Percentiles rank a stretch among this genome's conserved stretches.
Evolutionary conservation across 23 red algal genomes (phyloP).

Genomic region (Gracilaria gracilis): DNA sequence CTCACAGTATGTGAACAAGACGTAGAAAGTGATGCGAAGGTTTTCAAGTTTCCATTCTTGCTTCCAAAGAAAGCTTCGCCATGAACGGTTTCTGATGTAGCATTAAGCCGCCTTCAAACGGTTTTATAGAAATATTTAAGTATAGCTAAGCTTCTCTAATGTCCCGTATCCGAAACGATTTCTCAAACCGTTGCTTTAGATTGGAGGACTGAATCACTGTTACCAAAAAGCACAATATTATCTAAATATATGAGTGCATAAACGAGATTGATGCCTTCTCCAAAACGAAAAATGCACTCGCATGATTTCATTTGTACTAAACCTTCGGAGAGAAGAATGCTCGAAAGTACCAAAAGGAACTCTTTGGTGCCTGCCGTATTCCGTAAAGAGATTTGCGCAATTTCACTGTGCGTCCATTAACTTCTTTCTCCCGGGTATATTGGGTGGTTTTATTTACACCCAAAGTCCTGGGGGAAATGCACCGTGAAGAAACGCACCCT

Average conservation of each 20-base stretch:
- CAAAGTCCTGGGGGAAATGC: background rate
- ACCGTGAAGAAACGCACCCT: constrained; percentile 27
- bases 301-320: background rate
- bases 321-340: background rate
- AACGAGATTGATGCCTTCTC: background rate
- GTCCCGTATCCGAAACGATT: background rate
- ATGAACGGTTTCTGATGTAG: constrained; percentile 17
- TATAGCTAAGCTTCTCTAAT: background rate
- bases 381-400: constrained; percentile 34
- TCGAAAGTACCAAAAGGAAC: background rate
- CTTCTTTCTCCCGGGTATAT: background rate
- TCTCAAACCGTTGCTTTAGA: background rate
- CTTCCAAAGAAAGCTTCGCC: background rate
- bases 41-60: background rate
- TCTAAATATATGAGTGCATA: constrained; percentile 3
- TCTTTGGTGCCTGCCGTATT: constrained; percentile 36
- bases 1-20: constrained; percentile 8
- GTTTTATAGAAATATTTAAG: constrained; percentile 9
- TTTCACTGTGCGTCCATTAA: constrained; percentile 12
- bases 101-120: background rate
- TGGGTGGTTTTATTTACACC: constrained; percentile 4
- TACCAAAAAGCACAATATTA: constrained; percentile 30
- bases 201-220: background rate
- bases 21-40: background rate
- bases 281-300: constrained; percentile 2